Evolutionary conservation across 2,329 filamentous ascomycete species (phyloP).

Genomic region (Dactylellina leptospora): DNA sequence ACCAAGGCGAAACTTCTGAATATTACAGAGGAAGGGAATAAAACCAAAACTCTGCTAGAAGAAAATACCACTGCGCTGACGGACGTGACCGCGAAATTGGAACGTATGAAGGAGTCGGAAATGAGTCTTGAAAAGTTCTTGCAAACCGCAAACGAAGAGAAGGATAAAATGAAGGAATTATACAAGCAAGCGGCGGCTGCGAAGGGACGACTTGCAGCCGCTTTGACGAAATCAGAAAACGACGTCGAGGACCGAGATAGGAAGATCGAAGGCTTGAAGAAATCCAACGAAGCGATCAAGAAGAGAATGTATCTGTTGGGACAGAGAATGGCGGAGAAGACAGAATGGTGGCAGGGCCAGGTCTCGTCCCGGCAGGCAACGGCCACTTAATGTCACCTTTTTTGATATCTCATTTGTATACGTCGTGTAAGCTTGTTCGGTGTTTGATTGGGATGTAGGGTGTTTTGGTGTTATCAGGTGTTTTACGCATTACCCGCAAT

Average conservation of each 20-base stretch:
- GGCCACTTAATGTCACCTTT: too few species aligned
- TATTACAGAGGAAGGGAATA: slow-evolving; percentile 8
- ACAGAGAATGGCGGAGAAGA: slow-evolving; percentile 48
- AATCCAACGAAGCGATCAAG: slow-evolving; percentile 37
- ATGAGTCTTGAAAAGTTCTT: slow-evolving; percentile 11
- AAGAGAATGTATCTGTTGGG: slow-evolving; percentile 45
- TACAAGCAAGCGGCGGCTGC: slow-evolving; percentile 1
- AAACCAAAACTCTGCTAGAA: slow-evolving; percentile 7
- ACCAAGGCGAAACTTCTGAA: slow-evolving; percentile 15
- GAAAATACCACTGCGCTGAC: slow-evolving; percentile 17
- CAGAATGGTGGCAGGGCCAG: slow-evolving; percentile 45
- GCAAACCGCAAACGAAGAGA: slow-evolving; percentile 23
- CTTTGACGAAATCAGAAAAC: slow-evolving; percentile 6
- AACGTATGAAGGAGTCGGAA: slow-evolving; percentile 18
- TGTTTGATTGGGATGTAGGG: too few species aligned
- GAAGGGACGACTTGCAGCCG: slow-evolving; percentile 5
- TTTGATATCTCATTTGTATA: too few species aligned
- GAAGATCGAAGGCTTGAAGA: slow-evolving; percentile 25
- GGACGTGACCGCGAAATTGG: slow-evolving; percentile 8
- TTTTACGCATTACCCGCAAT: background rate
- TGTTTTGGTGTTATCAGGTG: background rate
- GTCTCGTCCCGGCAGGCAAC: slow-evolving; percentile 8
- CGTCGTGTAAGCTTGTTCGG: too few species aligned
- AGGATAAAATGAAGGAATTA: slow-evolving; percentile 20
- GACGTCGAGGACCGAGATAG: slow-evolving; percentile 12